Conservation (phyloP, 2,329 filamentous ascomycete genomes). For the Ciborinia camelliae region DNA sequence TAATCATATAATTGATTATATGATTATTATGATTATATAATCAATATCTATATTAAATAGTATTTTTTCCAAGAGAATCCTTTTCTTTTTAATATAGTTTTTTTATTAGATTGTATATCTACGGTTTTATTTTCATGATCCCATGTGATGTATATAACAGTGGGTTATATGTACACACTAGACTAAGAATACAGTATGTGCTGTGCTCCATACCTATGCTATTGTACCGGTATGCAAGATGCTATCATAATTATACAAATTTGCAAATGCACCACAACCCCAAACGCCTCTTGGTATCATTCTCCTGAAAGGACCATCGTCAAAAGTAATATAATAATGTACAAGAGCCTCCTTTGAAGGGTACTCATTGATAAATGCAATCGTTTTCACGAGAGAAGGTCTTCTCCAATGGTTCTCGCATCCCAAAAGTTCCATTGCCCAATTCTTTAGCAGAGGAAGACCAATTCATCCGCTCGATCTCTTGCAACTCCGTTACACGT, state of each 20-base stretch:
- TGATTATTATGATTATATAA: no score
- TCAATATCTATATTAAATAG: no score
- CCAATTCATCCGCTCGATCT: slow-evolving; percentile 5
- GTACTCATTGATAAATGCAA: slow-evolving; percentile 30
- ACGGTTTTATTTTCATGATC: no score
- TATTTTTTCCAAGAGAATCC: no score
- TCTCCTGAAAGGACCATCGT: slow-evolving; percentile 8
- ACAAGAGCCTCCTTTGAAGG: background rate
- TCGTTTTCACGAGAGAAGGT: slow-evolving; percentile 43
- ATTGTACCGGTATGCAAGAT: slow-evolving; percentile 1
- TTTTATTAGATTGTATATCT: no score
- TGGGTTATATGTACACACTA: no score
- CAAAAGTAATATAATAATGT: slow-evolving; percentile 14
- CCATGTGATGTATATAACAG: no score
- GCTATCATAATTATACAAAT: slow-evolving; percentile 12
- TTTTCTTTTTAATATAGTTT: no score
- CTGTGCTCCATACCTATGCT: slow-evolving; percentile 2
- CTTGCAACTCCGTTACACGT: slow-evolving; percentile 26
- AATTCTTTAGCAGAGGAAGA: slow-evolving; percentile 15
- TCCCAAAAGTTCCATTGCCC: slow-evolving; percentile 26
- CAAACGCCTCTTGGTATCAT: slow-evolving; percentile 20
- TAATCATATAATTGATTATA: no score
- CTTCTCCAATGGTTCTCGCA: slow-evolving; percentile 33
- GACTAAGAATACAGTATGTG: background rate
- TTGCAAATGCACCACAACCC: background rate